These are phyloP conservation scores for Cucumis hystrix DNA, from an alignment of 306 rosid genomes.

Conservation along the genomic window DNA sequence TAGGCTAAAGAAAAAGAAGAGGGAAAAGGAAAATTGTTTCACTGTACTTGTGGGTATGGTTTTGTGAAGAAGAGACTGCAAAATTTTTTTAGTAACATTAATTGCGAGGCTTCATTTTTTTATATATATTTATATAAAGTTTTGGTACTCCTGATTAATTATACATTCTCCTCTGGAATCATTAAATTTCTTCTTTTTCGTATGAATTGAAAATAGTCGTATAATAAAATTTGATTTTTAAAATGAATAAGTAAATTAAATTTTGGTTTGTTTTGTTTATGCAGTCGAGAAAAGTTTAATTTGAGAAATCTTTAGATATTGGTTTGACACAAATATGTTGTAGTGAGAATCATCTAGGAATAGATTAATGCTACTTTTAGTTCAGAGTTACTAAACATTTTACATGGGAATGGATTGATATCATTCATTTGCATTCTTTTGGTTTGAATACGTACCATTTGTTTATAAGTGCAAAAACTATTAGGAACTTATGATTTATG, in stretches of 20 bases:
- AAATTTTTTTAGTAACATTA: neutral
- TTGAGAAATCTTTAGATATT: no score
- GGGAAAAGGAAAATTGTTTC: neutral
- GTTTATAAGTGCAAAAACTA: no score
- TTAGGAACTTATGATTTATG: no score
- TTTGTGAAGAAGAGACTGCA: neutral
- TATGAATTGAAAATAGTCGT: neutral
- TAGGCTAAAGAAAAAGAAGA: neutral
- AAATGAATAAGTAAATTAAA: no score
- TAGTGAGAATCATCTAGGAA: no score
- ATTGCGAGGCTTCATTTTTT: neutral
- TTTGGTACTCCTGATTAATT: slow-evolving; percentile 4
- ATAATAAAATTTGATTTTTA: neutral
- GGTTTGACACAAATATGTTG: no score
- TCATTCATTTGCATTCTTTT: no score
- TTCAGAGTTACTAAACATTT: no score
- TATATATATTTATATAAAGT: neutral
- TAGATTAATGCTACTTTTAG: no score
- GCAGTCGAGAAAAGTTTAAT: slow-evolving; percentile 94
- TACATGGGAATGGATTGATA: no score
- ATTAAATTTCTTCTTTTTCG: neutral
- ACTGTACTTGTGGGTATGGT: neutral
- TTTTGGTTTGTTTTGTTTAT: neutral
- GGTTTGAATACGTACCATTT: no score
- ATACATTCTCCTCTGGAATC: neutral